These are phyloP conservation scores for Orbilia quercus DNA, from an alignment of 2,329 filamentous ascomycete species.

Conservation along the genomic window DNA sequence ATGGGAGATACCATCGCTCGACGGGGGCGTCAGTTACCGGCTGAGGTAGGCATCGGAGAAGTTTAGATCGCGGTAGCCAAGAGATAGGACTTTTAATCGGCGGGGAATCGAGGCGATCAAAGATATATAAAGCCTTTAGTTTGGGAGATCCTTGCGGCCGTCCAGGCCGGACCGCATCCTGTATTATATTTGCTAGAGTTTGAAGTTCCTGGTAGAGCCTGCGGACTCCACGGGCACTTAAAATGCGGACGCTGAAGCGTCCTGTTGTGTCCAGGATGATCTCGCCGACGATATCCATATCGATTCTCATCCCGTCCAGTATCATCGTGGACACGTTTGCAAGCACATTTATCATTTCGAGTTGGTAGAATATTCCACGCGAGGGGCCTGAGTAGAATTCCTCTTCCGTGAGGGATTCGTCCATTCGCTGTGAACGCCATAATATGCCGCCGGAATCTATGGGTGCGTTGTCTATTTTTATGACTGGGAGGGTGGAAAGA, in stretches of 20 bases:
- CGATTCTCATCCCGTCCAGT: slow-evolving; percentile 29
- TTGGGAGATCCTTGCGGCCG: slow-evolving; percentile 6
- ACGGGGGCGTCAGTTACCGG: not conserved
- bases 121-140: slow-evolving; percentile 35
- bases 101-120: not conserved
- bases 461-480: slow-evolving; percentile 17
- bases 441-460: slow-evolving; percentile 36
- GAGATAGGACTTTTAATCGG: no score
- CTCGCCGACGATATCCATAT: slow-evolving; percentile 11
- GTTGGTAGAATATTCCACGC: slow-evolving; percentile 32
- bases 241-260: slow-evolving; percentile 26
- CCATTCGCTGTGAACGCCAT: slow-evolving; percentile 41
- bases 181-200: not conserved
- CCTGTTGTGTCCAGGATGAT: slow-evolving; percentile 34
- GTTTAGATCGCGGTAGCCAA: no score
- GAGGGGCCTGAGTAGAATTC: slow-evolving; percentile 39
- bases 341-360: slow-evolving; percentile 22
- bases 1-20: slow-evolving; percentile 37
- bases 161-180: slow-evolving; percentile 1
- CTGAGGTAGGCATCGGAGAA: not conserved
- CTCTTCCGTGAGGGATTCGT: slow-evolving; percentile 37
- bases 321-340: slow-evolving; percentile 34
- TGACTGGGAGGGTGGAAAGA: slow-evolving; percentile 8
- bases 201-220: not conserved
- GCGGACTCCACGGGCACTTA: slow-evolving; percentile 7